Evolutionary conservation across 1,284 basidiomycete species (phyloP).

Genomic region (Singerocomus inundabilis): DNA sequence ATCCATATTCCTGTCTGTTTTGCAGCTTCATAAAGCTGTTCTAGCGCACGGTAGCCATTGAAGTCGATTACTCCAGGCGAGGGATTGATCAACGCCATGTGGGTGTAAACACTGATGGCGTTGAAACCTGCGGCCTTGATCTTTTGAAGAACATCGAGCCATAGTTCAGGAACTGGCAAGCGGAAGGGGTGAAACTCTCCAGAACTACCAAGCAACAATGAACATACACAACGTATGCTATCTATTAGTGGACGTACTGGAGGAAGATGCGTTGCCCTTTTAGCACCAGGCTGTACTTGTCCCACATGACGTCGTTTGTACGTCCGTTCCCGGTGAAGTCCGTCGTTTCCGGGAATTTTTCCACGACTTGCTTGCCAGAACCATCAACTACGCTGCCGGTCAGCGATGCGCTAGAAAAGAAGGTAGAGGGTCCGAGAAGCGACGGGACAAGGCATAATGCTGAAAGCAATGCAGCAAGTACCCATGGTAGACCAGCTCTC

Average conservation of each 20-base stretch:
- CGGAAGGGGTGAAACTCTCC: constrained; percentile 86
- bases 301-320: constrained; percentile 34
- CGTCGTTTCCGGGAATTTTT: neutral
- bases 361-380: neutral
- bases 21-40: constrained; percentile 64
- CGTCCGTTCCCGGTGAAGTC: constrained; percentile 32
- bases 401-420: constrained; percentile 2
- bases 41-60: constrained; percentile 64
- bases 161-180: constrained; percentile 74
- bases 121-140: constrained; percentile 81
- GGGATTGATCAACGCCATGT: constrained; percentile 76
- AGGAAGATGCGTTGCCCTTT: constrained; percentile 35
- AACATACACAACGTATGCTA: neutral
- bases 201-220: constrained; percentile 33
- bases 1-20: constrained; percentile 63
- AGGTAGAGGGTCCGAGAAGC: constrained; percentile 2
- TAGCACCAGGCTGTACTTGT: constrained; percentile 32
- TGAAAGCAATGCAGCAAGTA: constrained; percentile 18
- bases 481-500: constrained; percentile 14
- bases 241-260: constrained; percentile 23
- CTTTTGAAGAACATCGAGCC: constrained; percentile 82
- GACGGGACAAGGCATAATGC: constrained; percentile 22
- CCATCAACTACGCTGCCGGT: neutral
- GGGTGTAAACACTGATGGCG: constrained; percentile 68
- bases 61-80: constrained; percentile 74